phyloP scores from a whole-genome alignment of 371 early-diverging fungal genomes.

The Mycotypha africana region DNA sequence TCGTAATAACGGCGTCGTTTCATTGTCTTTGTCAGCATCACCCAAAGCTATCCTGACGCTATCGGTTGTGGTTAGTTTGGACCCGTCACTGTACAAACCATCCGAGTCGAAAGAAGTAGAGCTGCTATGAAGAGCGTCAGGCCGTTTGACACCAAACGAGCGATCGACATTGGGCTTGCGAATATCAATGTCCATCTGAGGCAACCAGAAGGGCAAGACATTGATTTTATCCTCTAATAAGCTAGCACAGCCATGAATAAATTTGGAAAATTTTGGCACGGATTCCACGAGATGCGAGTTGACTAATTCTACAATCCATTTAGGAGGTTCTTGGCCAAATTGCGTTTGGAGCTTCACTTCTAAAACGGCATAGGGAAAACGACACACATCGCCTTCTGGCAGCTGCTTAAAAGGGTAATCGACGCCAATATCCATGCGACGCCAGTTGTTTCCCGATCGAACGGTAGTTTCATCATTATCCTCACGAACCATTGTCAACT shows the following conservation, averaged over 20 bases:
- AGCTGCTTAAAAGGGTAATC: conserved; percentile 92
- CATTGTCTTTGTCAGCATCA: conserved; percentile 8
- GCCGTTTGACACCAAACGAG: conserved; percentile 36
- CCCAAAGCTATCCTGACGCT: conserved; percentile 27
- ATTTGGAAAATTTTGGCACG: conserved; percentile 98
- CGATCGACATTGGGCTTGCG: conserved; percentile 57
- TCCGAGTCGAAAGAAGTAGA: conserved; percentile 13
- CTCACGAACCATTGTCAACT: conserved; percentile 95
- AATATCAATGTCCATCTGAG: conserved; percentile 96
- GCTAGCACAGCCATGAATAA: conserved; percentile 96
- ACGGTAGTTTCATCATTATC: conserved; percentile 66
- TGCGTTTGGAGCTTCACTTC: conserved; percentile 98
- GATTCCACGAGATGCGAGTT: conserved; percentile 92
- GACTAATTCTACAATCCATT: conserved; percentile 94
- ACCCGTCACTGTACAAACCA: conserved; percentile 11
- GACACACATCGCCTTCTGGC: conserved; percentile 77
- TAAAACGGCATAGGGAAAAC: conserved; percentile 97
- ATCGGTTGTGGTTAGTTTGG: conserved; percentile 8
- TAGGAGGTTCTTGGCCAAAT: conserved; percentile 87
- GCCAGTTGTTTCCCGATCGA: conserved; percentile 89
- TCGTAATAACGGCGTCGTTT: conserved; percentile 11
- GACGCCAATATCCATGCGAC: conserved; percentile 90
- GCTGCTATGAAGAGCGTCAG: conserved; percentile 15
- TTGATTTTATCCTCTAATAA: conserved; percentile 84
- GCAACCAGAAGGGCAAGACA: conserved; percentile 97